Conservation (phyloP, 352 stramenopile species). For the Phytophthora fragariae region DNA sequence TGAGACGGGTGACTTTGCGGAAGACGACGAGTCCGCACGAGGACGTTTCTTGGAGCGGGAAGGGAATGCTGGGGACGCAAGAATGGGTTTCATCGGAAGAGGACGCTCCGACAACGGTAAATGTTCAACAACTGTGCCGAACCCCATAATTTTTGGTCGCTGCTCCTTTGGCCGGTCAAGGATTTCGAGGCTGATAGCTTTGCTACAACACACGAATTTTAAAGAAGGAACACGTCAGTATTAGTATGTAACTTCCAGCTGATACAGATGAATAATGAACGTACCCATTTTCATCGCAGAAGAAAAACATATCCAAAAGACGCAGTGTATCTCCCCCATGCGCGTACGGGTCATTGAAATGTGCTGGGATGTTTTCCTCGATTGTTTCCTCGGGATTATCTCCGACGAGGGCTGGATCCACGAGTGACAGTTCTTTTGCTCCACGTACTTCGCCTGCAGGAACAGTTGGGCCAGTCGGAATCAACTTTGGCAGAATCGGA, state of each 20-base stretch:
- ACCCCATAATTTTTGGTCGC: constrained; percentile 84
- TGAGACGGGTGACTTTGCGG: constrained; percentile 29
- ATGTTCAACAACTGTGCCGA: constrained; percentile 83
- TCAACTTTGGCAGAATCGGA: constrained; percentile 62
- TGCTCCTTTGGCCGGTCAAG: constrained; percentile 79
- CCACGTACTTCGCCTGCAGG: constrained; percentile 66
- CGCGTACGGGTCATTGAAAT: constrained; percentile 78
- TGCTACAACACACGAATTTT: constrained; percentile 43
- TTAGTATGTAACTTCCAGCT: neutral
- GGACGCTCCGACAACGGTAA: constrained; percentile 67
- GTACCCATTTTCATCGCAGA: constrained; percentile 86
- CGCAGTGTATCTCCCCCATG: constrained; percentile 73
- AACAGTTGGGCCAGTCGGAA: constrained; percentile 66
- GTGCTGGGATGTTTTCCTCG: constrained; percentile 64
- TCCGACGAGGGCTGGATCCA: constrained; percentile 37
- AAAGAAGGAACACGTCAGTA: neutral
- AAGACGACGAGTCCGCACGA: constrained; percentile 53
- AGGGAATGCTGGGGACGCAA: constrained; percentile 77
- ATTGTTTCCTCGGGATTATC: constrained; percentile 55
- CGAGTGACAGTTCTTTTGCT: constrained; percentile 61
- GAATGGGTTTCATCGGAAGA: constrained; percentile 71
- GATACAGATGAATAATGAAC: constrained; percentile 17
- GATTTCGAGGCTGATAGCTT: constrained; percentile 81
- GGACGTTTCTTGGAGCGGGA: constrained; percentile 79
- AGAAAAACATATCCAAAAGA: constrained; percentile 88